phyloP scores from a whole-genome alignment of 2,329 filamentous ascomycete genomes.

The Verticillium nonalfalfae region DNA sequence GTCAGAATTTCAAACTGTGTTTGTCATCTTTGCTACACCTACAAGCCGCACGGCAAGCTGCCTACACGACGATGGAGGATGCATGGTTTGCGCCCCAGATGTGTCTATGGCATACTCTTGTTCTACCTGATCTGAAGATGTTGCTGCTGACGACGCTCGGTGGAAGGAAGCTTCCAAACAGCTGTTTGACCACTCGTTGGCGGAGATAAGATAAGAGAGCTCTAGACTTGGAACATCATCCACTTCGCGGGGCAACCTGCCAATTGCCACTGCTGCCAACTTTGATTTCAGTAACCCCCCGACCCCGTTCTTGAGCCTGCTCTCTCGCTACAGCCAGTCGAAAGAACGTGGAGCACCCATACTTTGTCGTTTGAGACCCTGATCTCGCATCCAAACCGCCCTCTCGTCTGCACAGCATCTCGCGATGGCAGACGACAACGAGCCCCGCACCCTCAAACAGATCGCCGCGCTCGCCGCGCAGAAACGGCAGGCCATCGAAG shows the following conservation, averaged over 20 bases:
- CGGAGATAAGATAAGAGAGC: conserved; percentile 12
- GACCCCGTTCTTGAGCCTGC: not conserved
- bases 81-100: too few species aligned
- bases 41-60: not conserved
- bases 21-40: not conserved
- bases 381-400: not conserved
- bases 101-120: not conserved
- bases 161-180: not conserved
- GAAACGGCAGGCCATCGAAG: conserved; percentile 53
- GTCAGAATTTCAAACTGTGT: not conserved
- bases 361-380: too few species aligned
- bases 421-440: conserved; percentile 27
- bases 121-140: not conserved
- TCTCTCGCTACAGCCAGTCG: not conserved
- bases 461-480: conserved; percentile 44
- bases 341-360: too few species aligned
- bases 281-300: not conserved
- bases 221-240: not conserved
- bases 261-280: not conserved
- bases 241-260: not conserved
- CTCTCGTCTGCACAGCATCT: not conserved
- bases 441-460: conserved; percentile 42
- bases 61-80: not conserved
- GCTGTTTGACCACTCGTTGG: not conserved
- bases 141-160: not conserved